Evolutionary conservation across 805 yeast genomes (phyloP), one percentile per base, ranked within the genome.

Genomic region (Blastobotrys mokoenaii): DNA sequence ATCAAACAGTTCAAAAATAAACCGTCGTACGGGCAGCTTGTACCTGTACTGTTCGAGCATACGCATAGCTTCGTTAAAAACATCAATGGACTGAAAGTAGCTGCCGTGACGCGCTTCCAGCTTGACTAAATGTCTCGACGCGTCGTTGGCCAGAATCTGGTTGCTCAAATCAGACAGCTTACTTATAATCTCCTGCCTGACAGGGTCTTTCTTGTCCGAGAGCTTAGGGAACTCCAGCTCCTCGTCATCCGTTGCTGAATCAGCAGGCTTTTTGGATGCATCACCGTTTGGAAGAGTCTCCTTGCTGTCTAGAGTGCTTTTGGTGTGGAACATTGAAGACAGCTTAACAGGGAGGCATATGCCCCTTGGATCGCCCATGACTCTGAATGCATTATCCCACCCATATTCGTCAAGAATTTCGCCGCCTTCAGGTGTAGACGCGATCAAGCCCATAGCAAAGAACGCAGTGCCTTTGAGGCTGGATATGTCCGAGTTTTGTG

Each of bases 371-470:
- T 59, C 52, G n/a, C 69, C 69, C 48, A 66, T 65, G 0, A 67
- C 62, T 41, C 70, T 70, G 25, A 70, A 55, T 22, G 74, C 72
- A 15, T 78, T 70, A 38, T 62, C 66, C 97, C 97, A 90, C 1
- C 80, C 80, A 44, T 74, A 68, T 54, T 87, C 95, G 57, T 86
- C 95, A 46, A 89, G 66, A 12, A 88, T 77, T 58, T 89, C 97
- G 17, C 80, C 72, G 0, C 97, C 97, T 56, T 85, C 87, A 12
- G 66, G 68, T 0, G 95, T 85, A 17, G 72, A 71, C 0, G 93
- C 70, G 20, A 88, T 69, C 51, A 85, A 69, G 0, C 96, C 96
- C 30, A 90, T 64, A 0, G 78, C 84, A 53, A 76, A 84, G 53
- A 83, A 84, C 9, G 95, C 84, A 1, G 86, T 74, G 1, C 93